Evolutionary conservation across 176 grass and related monocot species (phyloP).

Genomic region (Miscanthus lutarioriparius): DNA sequence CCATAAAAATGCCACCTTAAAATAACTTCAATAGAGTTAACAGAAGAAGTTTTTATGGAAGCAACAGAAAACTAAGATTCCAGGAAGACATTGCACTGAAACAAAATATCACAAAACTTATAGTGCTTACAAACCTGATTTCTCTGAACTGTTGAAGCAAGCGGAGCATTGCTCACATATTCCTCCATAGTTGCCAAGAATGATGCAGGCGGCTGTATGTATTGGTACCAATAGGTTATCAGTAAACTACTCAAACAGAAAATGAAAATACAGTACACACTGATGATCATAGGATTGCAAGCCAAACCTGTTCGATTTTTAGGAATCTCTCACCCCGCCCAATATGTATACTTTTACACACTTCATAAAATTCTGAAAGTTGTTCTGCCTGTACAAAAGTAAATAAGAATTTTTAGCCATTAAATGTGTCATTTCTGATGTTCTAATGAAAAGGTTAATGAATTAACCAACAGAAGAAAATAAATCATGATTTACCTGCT

Average conservation of each 20-base stretch:
- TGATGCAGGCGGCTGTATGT: conserved; percentile 76
- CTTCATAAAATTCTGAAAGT: conserved; percentile 91
- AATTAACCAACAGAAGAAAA: background rate
- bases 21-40: background rate
- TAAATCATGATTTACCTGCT: conserved; percentile 55
- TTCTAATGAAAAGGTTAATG: background rate
- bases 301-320: conserved; percentile 77
- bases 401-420: background rate
- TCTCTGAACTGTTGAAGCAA: conserved; percentile 57
- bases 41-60: background rate
- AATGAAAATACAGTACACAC: background rate
- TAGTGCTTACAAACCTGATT: conserved; percentile 53
- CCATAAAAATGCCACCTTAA: background rate
- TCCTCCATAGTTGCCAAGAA: conserved; percentile 91
- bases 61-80: background rate
- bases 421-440: background rate
- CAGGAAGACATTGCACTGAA: background rate
- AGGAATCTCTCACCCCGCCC: conserved; percentile 70
- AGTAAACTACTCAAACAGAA: conserved; percentile 5
- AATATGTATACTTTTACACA: conserved; percentile 87
- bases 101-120: background rate
- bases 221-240: conserved; percentile 22
- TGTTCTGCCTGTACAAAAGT: conserved; percentile 60
- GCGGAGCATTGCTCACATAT: conserved; percentile 82
- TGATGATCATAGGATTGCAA: background rate